Percentiles rank a stretch among this genome's conserved stretches.
These are phyloP conservation scores for Carallia brachiata DNA, from an alignment of 345 rosid genomes.

Conservation along the genomic window DNA sequence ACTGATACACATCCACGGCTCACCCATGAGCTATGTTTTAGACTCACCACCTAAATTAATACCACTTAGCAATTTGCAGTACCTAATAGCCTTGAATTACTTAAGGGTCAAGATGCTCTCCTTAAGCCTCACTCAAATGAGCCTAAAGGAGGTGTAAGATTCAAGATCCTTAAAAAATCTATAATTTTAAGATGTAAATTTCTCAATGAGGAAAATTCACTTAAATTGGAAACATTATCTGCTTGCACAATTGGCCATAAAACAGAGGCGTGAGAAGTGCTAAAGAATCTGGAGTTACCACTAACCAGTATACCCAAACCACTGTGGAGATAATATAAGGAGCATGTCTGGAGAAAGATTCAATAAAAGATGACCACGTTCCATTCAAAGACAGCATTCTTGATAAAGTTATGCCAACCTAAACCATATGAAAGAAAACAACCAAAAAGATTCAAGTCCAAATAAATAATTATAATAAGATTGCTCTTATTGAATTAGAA, in stretches of 20 bases:
- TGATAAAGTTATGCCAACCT: slow-evolving; percentile 82
- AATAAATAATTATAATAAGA: background rate
- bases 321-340: slow-evolving; percentile 65
- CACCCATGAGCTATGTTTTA: background rate
- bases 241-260: background rate
- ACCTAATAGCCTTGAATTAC: background rate
- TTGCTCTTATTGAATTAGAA: background rate
- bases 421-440: slow-evolving; percentile 9
- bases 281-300: slow-evolving; percentile 14
- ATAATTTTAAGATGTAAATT: background rate
- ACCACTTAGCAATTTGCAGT: too few relatives aligned
- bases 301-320: slow-evolving; percentile 87
- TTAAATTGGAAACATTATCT: background rate
- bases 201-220: slow-evolving; percentile 7
- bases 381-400: slow-evolving; percentile 74
- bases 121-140: background rate
- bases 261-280: slow-evolving; percentile 3
- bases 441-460: background rate
- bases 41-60: too few relatives aligned
- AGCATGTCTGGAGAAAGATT: slow-evolving; percentile 62
- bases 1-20: background rate
- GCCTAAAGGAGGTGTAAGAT: slow-evolving; percentile 6
- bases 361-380: slow-evolving; percentile 70
- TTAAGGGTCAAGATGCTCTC: slow-evolving; percentile 8
- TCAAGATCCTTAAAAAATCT: background rate